Conservation (phyloP, 768 basidiomycete species). For the Phylloporus sp. region DNA sequence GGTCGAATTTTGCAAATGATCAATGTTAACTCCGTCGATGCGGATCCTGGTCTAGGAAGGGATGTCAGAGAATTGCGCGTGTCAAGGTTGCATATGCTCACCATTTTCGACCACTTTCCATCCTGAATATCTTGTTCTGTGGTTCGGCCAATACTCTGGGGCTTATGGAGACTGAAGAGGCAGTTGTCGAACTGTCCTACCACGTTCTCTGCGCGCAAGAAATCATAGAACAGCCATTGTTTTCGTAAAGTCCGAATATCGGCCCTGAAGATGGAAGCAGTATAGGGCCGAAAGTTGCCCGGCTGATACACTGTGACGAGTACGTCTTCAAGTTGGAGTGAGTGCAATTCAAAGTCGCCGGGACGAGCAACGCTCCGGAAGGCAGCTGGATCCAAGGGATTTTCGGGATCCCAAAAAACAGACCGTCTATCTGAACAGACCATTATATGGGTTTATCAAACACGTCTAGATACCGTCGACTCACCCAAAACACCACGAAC, state of each 20-base stretch:
- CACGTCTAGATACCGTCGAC: slow-evolving; percentile 17
- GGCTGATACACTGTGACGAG: slow-evolving; percentile 95
- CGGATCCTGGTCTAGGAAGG: slow-evolving; percentile 78
- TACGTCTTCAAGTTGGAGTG: slow-evolving; percentile 86
- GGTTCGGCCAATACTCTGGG: slow-evolving; percentile 91
- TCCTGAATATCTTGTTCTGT: slow-evolving; percentile 82
- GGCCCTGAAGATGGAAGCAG: slow-evolving; percentile 90
- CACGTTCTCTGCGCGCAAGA: slow-evolving; percentile 84
- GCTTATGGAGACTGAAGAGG: slow-evolving; percentile 91
- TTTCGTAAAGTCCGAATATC: slow-evolving; percentile 82
- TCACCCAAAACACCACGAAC: slow-evolving; percentile 89
- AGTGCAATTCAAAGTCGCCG: slow-evolving; percentile 91
- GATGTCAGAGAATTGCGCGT: not conserved
- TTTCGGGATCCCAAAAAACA: slow-evolving; percentile 80
- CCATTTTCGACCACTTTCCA: slow-evolving; percentile 87
- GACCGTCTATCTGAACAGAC: slow-evolving; percentile 70
- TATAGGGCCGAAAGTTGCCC: slow-evolving; percentile 86
- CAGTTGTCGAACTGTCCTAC: slow-evolving; percentile 99
- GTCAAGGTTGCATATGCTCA: slow-evolving; percentile 33
- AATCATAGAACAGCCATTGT: slow-evolving; percentile 94
- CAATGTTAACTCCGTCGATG: slow-evolving; percentile 94
- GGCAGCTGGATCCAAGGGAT: slow-evolving; percentile 72
- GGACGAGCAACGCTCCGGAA: slow-evolving; percentile 71
- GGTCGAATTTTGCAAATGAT: slow-evolving; percentile 85
- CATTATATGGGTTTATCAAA: not conserved